Percentiles rank a stretch among this genome's conserved stretches.
Conservation (phyloP, 129 eudicot species). For the Smallanthus sonchifolius region DNA sequence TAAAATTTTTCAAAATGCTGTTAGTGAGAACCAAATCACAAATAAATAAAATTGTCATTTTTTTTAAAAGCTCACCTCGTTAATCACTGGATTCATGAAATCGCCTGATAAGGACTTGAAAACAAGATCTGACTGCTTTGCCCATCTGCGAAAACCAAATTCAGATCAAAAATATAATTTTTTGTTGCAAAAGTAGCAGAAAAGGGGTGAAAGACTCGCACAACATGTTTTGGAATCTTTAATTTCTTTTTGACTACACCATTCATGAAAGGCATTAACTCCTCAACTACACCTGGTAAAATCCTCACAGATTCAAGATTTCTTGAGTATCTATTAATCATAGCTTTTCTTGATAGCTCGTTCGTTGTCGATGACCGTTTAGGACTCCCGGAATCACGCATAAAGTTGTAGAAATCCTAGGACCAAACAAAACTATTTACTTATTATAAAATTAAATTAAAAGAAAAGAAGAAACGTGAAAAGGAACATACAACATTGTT, state of each 20-base stretch:
- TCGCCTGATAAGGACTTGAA: conserved; percentile 33
- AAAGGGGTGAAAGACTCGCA: conserved; percentile 27
- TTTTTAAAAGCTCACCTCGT: conserved; percentile 32
- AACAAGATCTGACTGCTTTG: conserved; percentile 32
- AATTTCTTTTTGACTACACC: conserved; percentile 45
- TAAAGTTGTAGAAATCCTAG: conserved; percentile 59
- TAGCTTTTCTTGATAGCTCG: conserved; percentile 5
- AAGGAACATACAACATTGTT: conserved; percentile 41
- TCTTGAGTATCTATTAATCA: conserved; percentile 21
- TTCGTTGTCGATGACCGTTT: conserved; percentile 12
- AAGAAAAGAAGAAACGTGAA: conserved; percentile 7
- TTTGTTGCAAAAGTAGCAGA: not conserved
- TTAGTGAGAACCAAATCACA: not conserved
- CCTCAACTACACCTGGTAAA: conserved; percentile 24
- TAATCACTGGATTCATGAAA: conserved; percentile 54
- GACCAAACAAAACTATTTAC: not conserved
- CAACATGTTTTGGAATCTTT: conserved; percentile 35
- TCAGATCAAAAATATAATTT: not conserved
- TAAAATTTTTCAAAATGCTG: not conserved
- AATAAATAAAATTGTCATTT: not conserved
- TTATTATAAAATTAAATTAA: not conserved
- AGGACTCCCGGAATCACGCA: conserved; percentile 31
- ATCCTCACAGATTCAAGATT: conserved; percentile 32
- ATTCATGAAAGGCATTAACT: conserved; percentile 34
- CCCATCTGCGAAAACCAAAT: conserved; percentile 39